Conservation (phyloP, 2,329 filamentous ascomycete species). For the Talaromyces sp. region DNA sequence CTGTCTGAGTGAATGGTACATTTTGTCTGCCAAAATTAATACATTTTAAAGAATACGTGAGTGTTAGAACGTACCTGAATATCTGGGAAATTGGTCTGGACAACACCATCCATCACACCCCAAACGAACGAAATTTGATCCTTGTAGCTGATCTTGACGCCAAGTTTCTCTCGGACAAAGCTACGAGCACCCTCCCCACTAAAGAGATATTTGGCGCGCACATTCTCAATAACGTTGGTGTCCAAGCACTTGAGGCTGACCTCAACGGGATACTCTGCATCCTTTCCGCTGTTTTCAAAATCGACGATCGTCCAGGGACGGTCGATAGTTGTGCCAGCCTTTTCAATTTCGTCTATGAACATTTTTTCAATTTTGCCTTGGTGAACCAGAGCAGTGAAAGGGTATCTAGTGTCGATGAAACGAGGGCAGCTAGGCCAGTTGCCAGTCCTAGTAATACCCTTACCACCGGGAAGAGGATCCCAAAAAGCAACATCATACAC, state of each 20-base stretch:
- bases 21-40: constrained; percentile 51
- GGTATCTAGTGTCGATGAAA: constrained; percentile 67
- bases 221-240: constrained; percentile 64
- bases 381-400: constrained; percentile 61
- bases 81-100: constrained; percentile 60
- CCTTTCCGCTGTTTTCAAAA: constrained; percentile 58
- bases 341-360: constrained; percentile 59
- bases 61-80: constrained; percentile 48
- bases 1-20: constrained; percentile 65
- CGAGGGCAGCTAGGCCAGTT: constrained; percentile 84
- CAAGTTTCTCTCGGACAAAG: constrained; percentile 60
- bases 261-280: constrained; percentile 72
- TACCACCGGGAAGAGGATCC: constrained; percentile 52
- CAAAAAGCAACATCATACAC: constrained; percentile 71
- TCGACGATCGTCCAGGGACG: constrained; percentile 61
- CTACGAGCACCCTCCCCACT: constrained; percentile 61
- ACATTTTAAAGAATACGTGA: neutral
- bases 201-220: constrained; percentile 61
- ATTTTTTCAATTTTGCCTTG: constrained; percentile 62
- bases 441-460: constrained; percentile 58
- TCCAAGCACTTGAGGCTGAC: constrained; percentile 75
- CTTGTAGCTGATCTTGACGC: constrained; percentile 63
- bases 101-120: constrained; percentile 65
- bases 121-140: constrained; percentile 63
- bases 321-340: constrained; percentile 55